Evolutionary conservation across 2,329 filamentous ascomycete species (phyloP), one percentile per base, ranked within the genome.

Genomic region (Lachnellula arida): DNA sequence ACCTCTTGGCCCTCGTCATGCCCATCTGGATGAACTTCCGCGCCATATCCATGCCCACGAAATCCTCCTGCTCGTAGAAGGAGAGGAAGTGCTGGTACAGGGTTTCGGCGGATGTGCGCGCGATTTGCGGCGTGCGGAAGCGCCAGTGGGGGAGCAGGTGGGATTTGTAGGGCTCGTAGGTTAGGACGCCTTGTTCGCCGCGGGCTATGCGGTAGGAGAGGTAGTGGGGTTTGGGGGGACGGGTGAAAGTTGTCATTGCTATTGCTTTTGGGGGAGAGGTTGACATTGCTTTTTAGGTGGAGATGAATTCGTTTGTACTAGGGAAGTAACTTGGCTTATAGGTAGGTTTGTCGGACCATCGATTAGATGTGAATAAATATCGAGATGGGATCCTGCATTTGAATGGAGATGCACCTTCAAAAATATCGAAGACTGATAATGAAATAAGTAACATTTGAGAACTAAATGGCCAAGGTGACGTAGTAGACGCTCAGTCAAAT

Each of bases 11-110:
- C 15, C 83, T 69, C 19, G 82, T 86, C 80, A 85, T 85, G 2
- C 82, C 78, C 83, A 86, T 86, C 67, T 86, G 81, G 6, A 86
- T 74, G 61, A 84, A 86, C 63, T 86, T 86, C 25, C 82, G 72
- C 17, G 76, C 70, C 82, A 86, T 86, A 55, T 86, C 83, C 73
- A 84, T 84, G 11, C 84, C 83, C 0, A 86, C 79, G 54, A 86
- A 83, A 65, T 86, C 82, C 3, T 70, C 71, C 6, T 73, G 63
- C 1, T 66, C 64, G n/a, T 79, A 72, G 63, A 82, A 86, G 9
- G 72, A 70, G 14, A 78, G 65, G 61, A 86, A 86, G 3, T 76
- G 74, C 0, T 61, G 53, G 68, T 75, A 80, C 0, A 86, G 74
- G 0, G 72, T 72, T 1, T 68, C 50, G 0, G 81, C 78, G 46